Percentiles rank a stretch among this genome's conserved stretches.
Evolutionary conservation across 371 early-diverging fungal genomes (phyloP).

Genomic region (Choanephora cucurbitarum): DNA sequence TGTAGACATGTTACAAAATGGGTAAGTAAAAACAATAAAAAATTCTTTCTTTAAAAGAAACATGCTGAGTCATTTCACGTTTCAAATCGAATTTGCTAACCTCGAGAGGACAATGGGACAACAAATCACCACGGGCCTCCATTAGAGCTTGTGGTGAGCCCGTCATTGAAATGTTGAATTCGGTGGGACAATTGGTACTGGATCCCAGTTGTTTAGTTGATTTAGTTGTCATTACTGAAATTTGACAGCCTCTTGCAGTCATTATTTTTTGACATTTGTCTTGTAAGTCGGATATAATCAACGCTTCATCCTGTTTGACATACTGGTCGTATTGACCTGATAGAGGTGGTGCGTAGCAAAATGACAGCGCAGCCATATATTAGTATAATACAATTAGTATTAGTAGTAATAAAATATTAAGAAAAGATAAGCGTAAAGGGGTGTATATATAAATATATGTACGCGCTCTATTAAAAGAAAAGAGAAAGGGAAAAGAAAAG

Average conservation of each 20-base stretch:
- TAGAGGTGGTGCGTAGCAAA: constrained; percentile 29
- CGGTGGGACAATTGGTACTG: constrained; percentile 1
- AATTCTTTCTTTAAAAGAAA: background rate
- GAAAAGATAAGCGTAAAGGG: background rate
- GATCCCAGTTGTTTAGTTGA: constrained; percentile 6
- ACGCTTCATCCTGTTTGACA: constrained; percentile 11
- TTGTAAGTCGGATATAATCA: constrained; percentile 12
- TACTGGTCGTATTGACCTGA: constrained; percentile 27
- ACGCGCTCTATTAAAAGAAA: constrained; percentile 1
- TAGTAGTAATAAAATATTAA: background rate
- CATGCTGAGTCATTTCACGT: background rate
- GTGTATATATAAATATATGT: background rate
- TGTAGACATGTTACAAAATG: too few species aligned
- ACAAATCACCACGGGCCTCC: constrained; percentile 34
- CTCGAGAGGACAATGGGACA: constrained; percentile 25
- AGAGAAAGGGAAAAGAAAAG: constrained; percentile 4
- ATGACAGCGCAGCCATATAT: constrained; percentile 28
- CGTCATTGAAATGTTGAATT: constrained; percentile 27
- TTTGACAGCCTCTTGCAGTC: constrained; percentile 23
- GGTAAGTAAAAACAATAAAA: background rate
- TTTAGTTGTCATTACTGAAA: constrained; percentile 17
- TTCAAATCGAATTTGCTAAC: constrained; percentile 8
- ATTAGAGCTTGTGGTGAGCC: constrained; percentile 23
- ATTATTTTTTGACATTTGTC: constrained; percentile 26
- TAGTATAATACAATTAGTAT: background rate